A percentile compares a stretch with the other conserved stretches of the same genome.
Evolutionary conservation across 2,329 filamentous ascomycete genomes (phyloP).

Genomic region (Venturia aucupariae): DNA sequence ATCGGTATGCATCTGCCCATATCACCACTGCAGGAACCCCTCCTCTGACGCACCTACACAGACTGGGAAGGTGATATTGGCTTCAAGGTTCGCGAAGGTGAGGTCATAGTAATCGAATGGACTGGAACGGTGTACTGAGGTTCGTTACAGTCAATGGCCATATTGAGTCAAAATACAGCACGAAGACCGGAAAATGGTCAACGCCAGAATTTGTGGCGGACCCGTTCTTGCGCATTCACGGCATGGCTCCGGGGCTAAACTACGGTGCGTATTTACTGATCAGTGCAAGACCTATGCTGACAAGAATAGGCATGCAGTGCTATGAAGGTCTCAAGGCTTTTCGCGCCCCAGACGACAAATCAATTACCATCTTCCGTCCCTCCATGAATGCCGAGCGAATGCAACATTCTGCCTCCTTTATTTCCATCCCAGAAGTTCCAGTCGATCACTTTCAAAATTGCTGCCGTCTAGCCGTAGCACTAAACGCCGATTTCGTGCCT

Average conservation of each 20-base stretch:
- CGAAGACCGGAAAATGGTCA: slow-evolving; percentile 66
- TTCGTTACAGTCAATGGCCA: slow-evolving; percentile 70
- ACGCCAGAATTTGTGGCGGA: slow-evolving; percentile 69
- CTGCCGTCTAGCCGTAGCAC: slow-evolving; percentile 69
- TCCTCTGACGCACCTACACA: slow-evolving; percentile 9
- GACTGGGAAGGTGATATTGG: slow-evolving; percentile 15
- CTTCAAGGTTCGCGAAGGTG: slow-evolving; percentile 16
- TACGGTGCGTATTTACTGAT: slow-evolving; percentile 46
- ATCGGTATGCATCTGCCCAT: slow-evolving; percentile 12
- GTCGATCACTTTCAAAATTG: slow-evolving; percentile 65
- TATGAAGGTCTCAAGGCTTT: slow-evolving; percentile 99
- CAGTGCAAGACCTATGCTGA: neutral
- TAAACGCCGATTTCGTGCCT: slow-evolving; percentile 86
- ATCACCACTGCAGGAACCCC: neutral
- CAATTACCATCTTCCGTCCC: slow-evolving; percentile 81
- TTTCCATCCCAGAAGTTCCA: slow-evolving; percentile 75
- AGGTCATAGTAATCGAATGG: neutral
- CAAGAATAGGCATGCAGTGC: slow-evolving; percentile 61
- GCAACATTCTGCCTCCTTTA: slow-evolving; percentile 73
- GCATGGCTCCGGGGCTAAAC: slow-evolving; percentile 91
- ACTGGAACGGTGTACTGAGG: neutral
- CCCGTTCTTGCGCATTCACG: slow-evolving; percentile 81
- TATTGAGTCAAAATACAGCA: slow-evolving; percentile 76
- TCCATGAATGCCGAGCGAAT: slow-evolving; percentile 75
- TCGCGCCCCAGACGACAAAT: slow-evolving; percentile 58